A percentile compares a stretch with the other conserved stretches of the same genome.
phyloP scores from a whole-genome alignment of 2,329 filamentous ascomycete species.

The Aureobasidium sp. region DNA sequence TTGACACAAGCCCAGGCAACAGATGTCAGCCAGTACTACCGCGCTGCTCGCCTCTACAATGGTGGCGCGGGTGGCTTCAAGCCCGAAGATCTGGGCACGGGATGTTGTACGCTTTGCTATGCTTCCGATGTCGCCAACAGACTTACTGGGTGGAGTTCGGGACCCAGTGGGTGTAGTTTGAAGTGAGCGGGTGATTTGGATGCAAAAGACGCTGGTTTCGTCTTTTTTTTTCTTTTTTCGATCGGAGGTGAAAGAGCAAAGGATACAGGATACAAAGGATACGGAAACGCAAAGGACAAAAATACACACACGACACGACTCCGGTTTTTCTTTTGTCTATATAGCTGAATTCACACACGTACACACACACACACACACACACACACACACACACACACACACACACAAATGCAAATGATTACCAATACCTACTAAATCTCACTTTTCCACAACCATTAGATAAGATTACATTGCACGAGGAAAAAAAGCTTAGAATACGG shows the following conservation, averaged over 20 bases:
- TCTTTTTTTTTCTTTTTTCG: background rate
- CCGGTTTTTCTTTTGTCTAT: background rate
- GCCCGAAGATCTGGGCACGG: constrained; percentile 31
- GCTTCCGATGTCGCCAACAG: constrained; percentile 43
- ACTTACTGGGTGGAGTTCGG: constrained; percentile 32
- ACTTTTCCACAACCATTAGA: too few relatives aligned
- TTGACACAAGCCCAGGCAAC: constrained; percentile 22
- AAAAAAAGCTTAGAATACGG: too few relatives aligned
- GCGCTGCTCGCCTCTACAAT: constrained; percentile 43
- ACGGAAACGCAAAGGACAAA: background rate
- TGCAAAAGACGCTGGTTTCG: background rate
- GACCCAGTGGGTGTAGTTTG: background rate
- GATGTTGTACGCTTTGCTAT: constrained; percentile 43
- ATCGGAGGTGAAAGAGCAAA: background rate
- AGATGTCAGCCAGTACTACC: constrained; percentile 35
- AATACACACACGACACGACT: background rate
- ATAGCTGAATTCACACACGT: background rate
- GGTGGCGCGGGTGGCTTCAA: constrained; percentile 34
- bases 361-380: too few relatives aligned
- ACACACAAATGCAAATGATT: too few relatives aligned
- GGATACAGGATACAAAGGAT: background rate
- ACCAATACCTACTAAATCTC: too few relatives aligned
- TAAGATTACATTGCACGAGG: too few relatives aligned
- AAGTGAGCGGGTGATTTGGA: background rate
- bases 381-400: too few relatives aligned